Base-by-base conservation (phyloP, 2,329 filamentous ascomycete species). In the Microsporum ferrugineum region DNA sequence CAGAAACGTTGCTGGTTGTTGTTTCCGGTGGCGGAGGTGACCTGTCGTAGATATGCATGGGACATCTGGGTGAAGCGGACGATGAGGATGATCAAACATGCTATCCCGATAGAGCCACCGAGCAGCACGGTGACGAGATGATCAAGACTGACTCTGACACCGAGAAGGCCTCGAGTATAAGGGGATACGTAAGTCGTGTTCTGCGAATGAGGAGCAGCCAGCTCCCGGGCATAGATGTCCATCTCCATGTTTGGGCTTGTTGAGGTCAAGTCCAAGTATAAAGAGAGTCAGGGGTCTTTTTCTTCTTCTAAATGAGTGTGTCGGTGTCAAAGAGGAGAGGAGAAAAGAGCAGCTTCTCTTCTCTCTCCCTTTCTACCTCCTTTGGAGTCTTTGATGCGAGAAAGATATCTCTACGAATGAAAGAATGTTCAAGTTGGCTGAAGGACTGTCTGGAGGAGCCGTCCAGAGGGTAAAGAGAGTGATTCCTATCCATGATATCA, bases 1-100 rank as follows among this genome's bases (percentile, higher is more conserved):
- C 77, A 80, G 65, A 75, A 79, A 34, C 69, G 72, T 63, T 79
- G 77, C 60, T 78, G 72, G 33, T 67, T 66, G 57, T 67, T 66
- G 38, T 64, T 71, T 14, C 75, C 69, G 0, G 71, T 69, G 38
- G 74, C 65, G 27, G 75, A 75, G 53, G 72, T 73, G 61, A 78
- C 71, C 56, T 73, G 75, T 17, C 78, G 75, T 45, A 79, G 69
- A 63, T 78, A 75, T 23, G 73, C 71, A 67, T 77, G 75, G 63
- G 71, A 74, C 38, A 78, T 71, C 62, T 79, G 76, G 23, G 70
- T 70, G 27, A 77, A 63, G 39, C 78, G 74, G 41, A 72, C 70
- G 41, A 75, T 66, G 53, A 78, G 71, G 36, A 79, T 65, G 29
- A 70, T 63, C 34, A 77, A 66, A 31, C 71, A 71, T 10, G 72